A percentile compares a stretch with the other conserved stretches of the same genome.
Evolutionary conservation across 2,329 filamentous ascomycete genomes (phyloP).

Genomic region (Pseudohalonectria lignicola): DNA sequence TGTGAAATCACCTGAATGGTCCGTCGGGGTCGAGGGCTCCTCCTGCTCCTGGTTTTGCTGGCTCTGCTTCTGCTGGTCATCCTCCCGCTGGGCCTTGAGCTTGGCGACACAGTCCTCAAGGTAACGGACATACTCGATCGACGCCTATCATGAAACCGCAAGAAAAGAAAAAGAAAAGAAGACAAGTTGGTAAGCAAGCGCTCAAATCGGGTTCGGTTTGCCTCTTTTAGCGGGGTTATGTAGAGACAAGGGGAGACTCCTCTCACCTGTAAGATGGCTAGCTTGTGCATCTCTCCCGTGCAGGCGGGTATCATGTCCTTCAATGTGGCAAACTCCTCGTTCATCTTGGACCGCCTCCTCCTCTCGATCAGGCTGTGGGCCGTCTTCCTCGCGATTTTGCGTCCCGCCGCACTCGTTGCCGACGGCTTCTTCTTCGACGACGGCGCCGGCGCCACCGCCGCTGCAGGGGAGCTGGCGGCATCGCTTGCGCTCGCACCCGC

Average conservation of each 20-base stretch:
- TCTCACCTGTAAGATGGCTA: constrained; percentile 82
- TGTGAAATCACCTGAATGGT: too few species aligned
- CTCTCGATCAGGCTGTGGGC: constrained; percentile 93
- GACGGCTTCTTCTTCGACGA: constrained; percentile 69
- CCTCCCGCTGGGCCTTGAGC: constrained; percentile 52
- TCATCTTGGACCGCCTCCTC: constrained; percentile 89
- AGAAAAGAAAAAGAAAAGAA: too few species aligned
- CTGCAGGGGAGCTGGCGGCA: constrained; percentile 15
- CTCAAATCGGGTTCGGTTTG: too few species aligned
- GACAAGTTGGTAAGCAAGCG: too few species aligned
- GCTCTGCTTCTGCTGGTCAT: constrained; percentile 13
- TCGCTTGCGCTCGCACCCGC: constrained; percentile 5
- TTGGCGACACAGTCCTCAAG: constrained; percentile 79
- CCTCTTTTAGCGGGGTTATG: too few species aligned
- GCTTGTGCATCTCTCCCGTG: constrained; percentile 95
- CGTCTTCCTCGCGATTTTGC: constrained; percentile 91
- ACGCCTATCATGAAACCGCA: constrained; percentile 49
- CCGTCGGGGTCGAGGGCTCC: constrained; percentile 13
- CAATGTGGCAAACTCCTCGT: constrained; percentile 88
- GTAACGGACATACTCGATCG: constrained; percentile 93
- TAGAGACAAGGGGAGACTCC: too few species aligned
- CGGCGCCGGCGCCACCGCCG: too few species aligned
- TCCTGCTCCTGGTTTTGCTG: too few species aligned
- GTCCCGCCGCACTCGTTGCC: constrained; percentile 71
- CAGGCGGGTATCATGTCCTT: constrained; percentile 96